Evolutionary conservation across 495 filamentous ascomycete species (phyloP).

Genomic region (Margaritispora aquatica): DNA sequence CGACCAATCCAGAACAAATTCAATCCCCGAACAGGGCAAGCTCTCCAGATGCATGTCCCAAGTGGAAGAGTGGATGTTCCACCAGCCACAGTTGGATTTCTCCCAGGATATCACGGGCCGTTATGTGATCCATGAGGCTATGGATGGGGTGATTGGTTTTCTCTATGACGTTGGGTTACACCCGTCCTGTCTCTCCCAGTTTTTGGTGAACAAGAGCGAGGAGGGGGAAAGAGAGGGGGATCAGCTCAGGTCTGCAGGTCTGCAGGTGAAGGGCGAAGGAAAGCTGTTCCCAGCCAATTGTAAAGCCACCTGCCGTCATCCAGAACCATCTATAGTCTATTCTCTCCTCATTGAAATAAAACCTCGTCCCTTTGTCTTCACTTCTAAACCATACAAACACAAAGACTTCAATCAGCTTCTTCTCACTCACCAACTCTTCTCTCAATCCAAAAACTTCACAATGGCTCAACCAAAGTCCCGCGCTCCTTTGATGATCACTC

Average conservation of each 20-base stretch:
- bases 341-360: constrained; percentile 3
- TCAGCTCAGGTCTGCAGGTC: neutral
- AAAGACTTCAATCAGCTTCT: neutral
- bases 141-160: neutral
- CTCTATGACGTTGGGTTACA: neutral
- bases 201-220: neutral
- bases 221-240: neutral
- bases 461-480: constrained; percentile 47
- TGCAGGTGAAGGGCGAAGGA: neutral
- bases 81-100: neutral
- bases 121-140: neutral
- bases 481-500: constrained; percentile 50
- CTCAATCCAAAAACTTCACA: neutral
- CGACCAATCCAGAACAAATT: neutral
- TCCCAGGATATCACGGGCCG: neutral
- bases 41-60: neutral
- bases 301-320: constrained; percentile 9
- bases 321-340: neutral
- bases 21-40: neutral
- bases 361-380: neutral
- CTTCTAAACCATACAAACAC: neutral
- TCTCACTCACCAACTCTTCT: neutral
- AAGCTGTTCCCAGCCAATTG: constrained; percentile 10
- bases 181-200: neutral
- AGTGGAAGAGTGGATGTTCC: neutral